Conservation (phyloP, 768 basidiomycete species). For the Candolleomyces aberdarensis region DNA sequence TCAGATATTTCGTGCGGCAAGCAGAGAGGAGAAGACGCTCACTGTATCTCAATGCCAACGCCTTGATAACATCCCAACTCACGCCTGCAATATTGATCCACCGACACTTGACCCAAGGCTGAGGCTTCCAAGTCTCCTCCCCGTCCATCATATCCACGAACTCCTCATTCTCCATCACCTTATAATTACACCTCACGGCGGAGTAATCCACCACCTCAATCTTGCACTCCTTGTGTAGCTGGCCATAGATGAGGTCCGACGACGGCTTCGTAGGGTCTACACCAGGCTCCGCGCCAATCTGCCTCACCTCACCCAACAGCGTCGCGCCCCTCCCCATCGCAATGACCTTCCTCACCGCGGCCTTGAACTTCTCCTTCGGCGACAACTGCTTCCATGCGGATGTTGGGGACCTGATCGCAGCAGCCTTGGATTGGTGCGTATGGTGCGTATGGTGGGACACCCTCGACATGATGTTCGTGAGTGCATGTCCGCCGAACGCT, state of each 20-base stretch:
- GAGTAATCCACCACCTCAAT: slow-evolving; percentile 73
- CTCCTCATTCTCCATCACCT: slow-evolving; percentile 56
- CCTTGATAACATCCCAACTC: slow-evolving; percentile 72
- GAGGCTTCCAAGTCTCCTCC: slow-evolving; percentile 39
- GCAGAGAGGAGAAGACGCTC: slow-evolving; percentile 14
- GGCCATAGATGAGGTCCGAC: slow-evolving; percentile 52
- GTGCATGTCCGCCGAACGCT: slow-evolving; percentile 8
- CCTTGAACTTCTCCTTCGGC: slow-evolving; percentile 52
- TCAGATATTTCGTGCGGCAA: neutral
- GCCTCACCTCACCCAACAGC: slow-evolving; percentile 29
- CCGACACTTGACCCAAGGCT: slow-evolving; percentile 64
- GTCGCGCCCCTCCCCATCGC: slow-evolving; percentile 54
- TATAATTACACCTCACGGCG: slow-evolving; percentile 47
- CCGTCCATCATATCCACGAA: slow-evolving; percentile 57
- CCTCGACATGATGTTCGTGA: slow-evolving; percentile 6
- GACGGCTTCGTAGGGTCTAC: slow-evolving; percentile 62
- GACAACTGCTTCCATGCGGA: slow-evolving; percentile 19
- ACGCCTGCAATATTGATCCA: slow-evolving; percentile 74
- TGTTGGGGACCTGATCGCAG: slow-evolving; percentile 2
- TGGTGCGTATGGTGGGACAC: slow-evolving; percentile 17
- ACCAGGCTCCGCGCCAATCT: slow-evolving; percentile 68
- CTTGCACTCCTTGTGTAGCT: slow-evolving; percentile 56
- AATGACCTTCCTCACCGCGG: slow-evolving; percentile 60
- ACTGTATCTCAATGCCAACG: slow-evolving; percentile 64
- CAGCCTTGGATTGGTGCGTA: slow-evolving; percentile 13